phyloP scores from a whole-genome alignment of 352 stramenopile species.

The Blastocystis sp. region DNA sequence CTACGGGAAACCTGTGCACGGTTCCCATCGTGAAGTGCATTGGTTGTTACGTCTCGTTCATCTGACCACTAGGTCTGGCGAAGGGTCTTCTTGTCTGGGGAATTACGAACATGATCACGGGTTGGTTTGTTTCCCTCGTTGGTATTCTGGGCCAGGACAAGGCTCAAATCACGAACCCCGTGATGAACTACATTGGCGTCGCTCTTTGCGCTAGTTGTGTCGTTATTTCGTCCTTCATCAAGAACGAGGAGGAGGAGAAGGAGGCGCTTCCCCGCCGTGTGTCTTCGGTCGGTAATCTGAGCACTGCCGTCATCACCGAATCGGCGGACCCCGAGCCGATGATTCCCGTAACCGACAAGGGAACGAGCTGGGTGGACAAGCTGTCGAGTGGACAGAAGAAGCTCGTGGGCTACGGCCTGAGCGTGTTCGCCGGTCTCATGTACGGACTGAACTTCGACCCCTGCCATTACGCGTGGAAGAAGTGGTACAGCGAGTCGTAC shows the following conservation, averaged over 20 bases:
- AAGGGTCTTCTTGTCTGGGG: constrained; percentile 58
- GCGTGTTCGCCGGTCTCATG: constrained; percentile 57
- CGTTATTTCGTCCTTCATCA: constrained; percentile 58
- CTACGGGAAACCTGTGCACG: constrained; percentile 58
- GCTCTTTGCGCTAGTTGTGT: constrained; percentile 49
- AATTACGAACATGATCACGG: constrained; percentile 59
- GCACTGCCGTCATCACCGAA: neutral
- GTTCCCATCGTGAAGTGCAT: constrained; percentile 59
- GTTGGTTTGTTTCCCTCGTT: constrained; percentile 55
- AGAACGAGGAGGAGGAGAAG: constrained; percentile 54
- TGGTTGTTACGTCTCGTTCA: neutral
- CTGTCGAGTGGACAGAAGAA: constrained; percentile 53
- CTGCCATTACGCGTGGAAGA: constrained; percentile 47
- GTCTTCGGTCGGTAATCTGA: constrained; percentile 53
- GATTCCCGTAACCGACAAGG: constrained; percentile 23
- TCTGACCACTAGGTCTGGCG: constrained; percentile 4
- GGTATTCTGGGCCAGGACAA: constrained; percentile 56
- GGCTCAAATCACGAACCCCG: constrained; percentile 45
- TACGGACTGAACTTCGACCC: constrained; percentile 59
- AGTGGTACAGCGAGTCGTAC: constrained; percentile 52
- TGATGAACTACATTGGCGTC: constrained; percentile 58
- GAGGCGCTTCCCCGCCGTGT: constrained; percentile 42
- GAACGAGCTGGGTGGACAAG: constrained; percentile 51
- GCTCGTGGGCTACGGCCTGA: constrained; percentile 51
- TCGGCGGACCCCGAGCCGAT: constrained; percentile 10